Evolutionary conservation across 495 filamentous ascomycete species (phyloP), one percentile per base, ranked within the genome.

Genomic region (Penicillium angulare): DNA sequence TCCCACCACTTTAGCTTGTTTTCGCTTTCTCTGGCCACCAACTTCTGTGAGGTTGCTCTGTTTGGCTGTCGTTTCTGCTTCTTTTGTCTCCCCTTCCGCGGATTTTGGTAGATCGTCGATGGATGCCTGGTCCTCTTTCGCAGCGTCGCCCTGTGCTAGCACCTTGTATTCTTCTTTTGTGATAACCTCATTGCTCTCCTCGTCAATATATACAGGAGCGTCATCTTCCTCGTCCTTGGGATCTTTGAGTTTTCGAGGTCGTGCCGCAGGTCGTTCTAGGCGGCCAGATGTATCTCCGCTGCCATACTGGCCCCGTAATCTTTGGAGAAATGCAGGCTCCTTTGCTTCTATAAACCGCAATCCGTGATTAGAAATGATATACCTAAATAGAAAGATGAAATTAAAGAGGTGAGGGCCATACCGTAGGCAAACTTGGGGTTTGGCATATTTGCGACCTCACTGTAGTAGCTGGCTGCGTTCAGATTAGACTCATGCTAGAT

Each of bases 391-490:
- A 29, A 4, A 5, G 3, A 5, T 18, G 17, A 15, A 16, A n/a
- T 17, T 13, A 34, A 24, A 26, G 17, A 17, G 46, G 18, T 27
- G 22, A 32, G 22, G 16, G 9, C 38, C 61, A 12, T 66, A 79
- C 75, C 75, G 50, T 79, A 79, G 47, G 66, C 63, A 44, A 79
- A 69, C 50, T 79, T 78, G 10, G 73, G 56, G 24, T 78, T 71
- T 9, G 70, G 61, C 76, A 79, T 79, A 42, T 46, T 59, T 48
- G 42, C 34, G 43, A 43, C 49, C 41, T 32, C 17, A 47, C 31
- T 40, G 15, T 20, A 47, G 39, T 50, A 42, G 21, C 10, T 44
- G 41, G 35, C 26, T 40, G 20, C 31, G 48, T 21, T 65, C 41
- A 52, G 43, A 49, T 52, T 44, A 59, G 51, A 50, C 24, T 53